Evolutionary conservation across 2,329 filamentous ascomycete species (phyloP), one percentile per base, ranked within the genome.

Genomic region (Colletotrichum sp.): DNA sequence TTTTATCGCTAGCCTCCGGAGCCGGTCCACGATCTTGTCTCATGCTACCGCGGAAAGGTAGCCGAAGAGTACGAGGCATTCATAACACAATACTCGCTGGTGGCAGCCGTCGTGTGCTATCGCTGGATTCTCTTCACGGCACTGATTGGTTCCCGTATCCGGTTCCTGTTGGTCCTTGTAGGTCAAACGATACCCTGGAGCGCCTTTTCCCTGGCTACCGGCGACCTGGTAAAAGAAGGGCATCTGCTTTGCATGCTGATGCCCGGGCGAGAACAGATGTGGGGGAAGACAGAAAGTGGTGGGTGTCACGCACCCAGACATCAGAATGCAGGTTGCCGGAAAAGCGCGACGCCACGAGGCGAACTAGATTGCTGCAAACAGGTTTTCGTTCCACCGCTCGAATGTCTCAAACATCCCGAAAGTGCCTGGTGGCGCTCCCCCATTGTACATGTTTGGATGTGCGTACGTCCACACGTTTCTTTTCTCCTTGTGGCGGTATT

Each of bases 291-390:
- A 62, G 59, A n/a, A 39, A 57, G 55, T 63, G 32, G 63, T 39
- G 55, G 32, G 69, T 72, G 63, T 52, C 63, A 76, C 30, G 63
- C 57, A 68, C 26, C 24, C 44, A 39, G 69, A 66, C 72, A 67
- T 36, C n/a, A 32, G 18, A 71, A 36, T 64, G 69, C 36, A 30
- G 64, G 44, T 32, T 32, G 57, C 64, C 70, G 70, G 64, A 64
- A 72, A 69, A 21, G 59, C 65, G 64, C 64, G 28, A 69, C 70
- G 73, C 73, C 70, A 76, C 73, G 70, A 76, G 73, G 73, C 44
- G 49, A 57, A 49, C 65, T 55, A 59, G 39, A 44, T 63, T 30
- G 55, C 63, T 62, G 70, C 64, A 65, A 73, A 65, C 73, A 76
- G 70, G 64, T 76, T 72, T 72, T 69, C 57, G 70, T 69, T 30